Evolutionary conservation across 177 flowering plant genomes (phyloP).

Genomic region (Telopea speciosissima): DNA sequence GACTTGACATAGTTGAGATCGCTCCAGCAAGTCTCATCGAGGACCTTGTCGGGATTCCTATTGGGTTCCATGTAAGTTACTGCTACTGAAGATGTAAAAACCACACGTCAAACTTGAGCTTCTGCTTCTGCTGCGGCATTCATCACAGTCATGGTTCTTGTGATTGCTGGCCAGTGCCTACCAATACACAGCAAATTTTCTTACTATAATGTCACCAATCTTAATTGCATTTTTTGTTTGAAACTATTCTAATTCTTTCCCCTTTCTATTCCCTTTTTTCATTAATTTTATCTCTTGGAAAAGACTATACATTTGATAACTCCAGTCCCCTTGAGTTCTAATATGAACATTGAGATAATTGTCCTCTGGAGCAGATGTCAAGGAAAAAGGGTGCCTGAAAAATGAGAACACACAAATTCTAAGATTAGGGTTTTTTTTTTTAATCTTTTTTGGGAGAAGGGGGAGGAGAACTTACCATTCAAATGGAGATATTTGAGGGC

Average conservation of each 20-base stretch:
- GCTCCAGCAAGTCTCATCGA: slow-evolving; percentile 94
- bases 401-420: not conserved
- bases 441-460: not conserved
- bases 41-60: slow-evolving; percentile 60
- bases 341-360: slow-evolving; percentile 50
- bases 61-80: slow-evolving; percentile 89
- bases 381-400: slow-evolving; percentile 69
- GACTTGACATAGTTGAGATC: slow-evolving; percentile 91
- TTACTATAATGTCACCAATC: too few relatives aligned
- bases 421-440: too few relatives aligned
- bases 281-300: slow-evolving; percentile 57
- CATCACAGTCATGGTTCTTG: slow-evolving; percentile 73
- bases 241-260: not conserved
- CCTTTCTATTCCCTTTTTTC: not conserved
- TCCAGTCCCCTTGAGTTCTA: slow-evolving; percentile 65
- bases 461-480: slow-evolving; percentile 38
- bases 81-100: slow-evolving; percentile 87
- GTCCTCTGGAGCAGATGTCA: slow-evolving; percentile 62
- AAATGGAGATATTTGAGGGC: slow-evolving; percentile 57
- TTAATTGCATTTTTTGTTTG: not conserved
- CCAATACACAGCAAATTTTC: not conserved
- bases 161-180: slow-evolving; percentile 50
- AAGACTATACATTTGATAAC: slow-evolving; percentile 32
- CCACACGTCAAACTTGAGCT: slow-evolving; percentile 73
- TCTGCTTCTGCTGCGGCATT: slow-evolving; percentile 77